Evolutionary conservation across 805 yeast species (phyloP).

Genomic region (Candida hispaniensis): DNA sequence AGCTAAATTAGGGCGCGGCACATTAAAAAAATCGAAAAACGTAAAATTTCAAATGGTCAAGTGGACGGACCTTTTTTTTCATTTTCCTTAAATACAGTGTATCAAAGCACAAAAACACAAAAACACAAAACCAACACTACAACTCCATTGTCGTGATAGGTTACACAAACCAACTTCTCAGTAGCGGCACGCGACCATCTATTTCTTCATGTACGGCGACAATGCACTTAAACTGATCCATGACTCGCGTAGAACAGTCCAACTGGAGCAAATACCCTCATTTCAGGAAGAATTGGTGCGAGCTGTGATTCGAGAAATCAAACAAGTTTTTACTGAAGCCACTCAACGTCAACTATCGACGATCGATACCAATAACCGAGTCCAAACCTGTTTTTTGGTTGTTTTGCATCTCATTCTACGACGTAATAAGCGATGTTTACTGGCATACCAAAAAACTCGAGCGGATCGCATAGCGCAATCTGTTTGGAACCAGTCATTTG

Average conservation of each 20-base stretch:
- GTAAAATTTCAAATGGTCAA: too few species aligned
- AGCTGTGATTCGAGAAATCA: conserved; percentile 59
- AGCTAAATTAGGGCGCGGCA: too few species aligned
- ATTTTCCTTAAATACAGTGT: too few species aligned
- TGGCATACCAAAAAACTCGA: conserved; percentile 72
- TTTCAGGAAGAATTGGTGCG: conserved; percentile 66
- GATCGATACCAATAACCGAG: conserved; percentile 24
- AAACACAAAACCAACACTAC: too few species aligned
- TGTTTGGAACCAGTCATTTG: conserved; percentile 48
- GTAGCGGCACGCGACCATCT: too few species aligned
- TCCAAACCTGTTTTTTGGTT: conserved; percentile 34
- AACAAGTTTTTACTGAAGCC: conserved; percentile 39
- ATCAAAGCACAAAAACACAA: too few species aligned
- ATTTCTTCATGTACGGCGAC: conserved; percentile 95
- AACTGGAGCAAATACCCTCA: conserved; percentile 52
- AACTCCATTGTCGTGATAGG: not conserved
- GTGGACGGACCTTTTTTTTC: too few species aligned
- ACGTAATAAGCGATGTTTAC: conserved; percentile 77
- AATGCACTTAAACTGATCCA: conserved; percentile 67
- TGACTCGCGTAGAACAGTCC: conserved; percentile 72
- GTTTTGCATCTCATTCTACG: conserved; percentile 69
- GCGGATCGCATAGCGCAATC: conserved; percentile 54
- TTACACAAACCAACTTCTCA: too few species aligned
- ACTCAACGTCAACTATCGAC: conserved; percentile 41
- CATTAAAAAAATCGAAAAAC: too few species aligned